Conservation (phyloP, 2,329 filamentous ascomycete species). For the Sclerotinia nivalis region DNA sequence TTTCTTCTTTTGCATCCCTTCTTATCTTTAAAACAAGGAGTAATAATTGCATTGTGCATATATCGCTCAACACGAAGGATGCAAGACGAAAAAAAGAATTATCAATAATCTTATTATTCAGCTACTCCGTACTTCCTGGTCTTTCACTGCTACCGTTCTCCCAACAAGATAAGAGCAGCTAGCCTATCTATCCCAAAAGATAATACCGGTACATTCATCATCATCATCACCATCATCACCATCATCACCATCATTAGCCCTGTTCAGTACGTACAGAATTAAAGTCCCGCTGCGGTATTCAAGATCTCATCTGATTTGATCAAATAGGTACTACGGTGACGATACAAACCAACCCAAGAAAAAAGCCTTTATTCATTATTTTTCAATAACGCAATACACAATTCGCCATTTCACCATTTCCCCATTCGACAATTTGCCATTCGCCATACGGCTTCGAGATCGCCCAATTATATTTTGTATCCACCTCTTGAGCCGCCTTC, state of each 20-base stretch:
- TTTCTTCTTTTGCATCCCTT: not conserved
- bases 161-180: not conserved
- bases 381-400: not conserved
- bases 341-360: not conserved
- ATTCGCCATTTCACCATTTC: not conserved
- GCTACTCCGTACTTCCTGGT: not conserved
- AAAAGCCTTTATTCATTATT: conserved; percentile 1
- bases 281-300: conserved; percentile 9
- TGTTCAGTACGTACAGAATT: conserved; percentile 1
- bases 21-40: conserved; percentile 17
- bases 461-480: not conserved
- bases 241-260: not conserved
- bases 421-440: not conserved
- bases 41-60: conserved; percentile 11
- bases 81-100: conserved; percentile 1
- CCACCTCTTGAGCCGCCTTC: conserved; percentile 15
- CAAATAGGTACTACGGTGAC: not conserved
- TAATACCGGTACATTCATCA: not conserved
- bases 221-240: not conserved
- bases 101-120: not conserved
- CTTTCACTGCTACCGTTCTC: not conserved
- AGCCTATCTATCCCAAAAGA: not conserved
- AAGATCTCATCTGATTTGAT: conserved; percentile 18
- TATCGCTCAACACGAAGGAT: conserved; percentile 8
- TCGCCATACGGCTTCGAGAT: conserved; percentile 8